Evolutionary conservation across 1,284 basidiomycete species (phyloP).

Genomic region (Afroboletus lepidellus): DNA sequence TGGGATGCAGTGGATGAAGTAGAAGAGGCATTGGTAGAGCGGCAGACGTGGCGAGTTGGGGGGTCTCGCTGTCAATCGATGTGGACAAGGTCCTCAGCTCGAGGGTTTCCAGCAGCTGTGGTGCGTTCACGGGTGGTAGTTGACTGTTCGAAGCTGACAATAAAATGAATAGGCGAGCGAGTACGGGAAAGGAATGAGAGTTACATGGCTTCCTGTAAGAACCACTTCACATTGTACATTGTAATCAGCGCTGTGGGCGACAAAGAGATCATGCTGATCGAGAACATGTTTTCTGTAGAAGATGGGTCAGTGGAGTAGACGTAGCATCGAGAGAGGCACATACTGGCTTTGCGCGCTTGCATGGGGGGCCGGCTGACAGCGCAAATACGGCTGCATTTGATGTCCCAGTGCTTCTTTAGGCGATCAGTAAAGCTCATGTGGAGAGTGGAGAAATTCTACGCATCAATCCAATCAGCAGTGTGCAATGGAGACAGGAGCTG

Average conservation of each 20-base stretch:
- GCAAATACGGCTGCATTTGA: conserved; percentile 47
- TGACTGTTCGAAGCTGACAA: conserved; percentile 72
- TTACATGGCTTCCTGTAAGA: conserved; percentile 86
- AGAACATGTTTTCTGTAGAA: conserved; percentile 62
- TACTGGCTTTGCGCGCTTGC: conserved; percentile 61
- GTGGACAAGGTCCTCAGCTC: conserved; percentile 81
- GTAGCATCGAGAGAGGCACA: conserved; percentile 22
- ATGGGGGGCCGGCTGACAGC: conserved; percentile 48
- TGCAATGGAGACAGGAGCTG: neutral
- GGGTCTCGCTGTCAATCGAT: conserved; percentile 76
- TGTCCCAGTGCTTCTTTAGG: conserved; percentile 71
- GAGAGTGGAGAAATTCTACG: conserved; percentile 74
- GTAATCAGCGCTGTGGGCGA: conserved; percentile 94
- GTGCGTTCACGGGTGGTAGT: conserved; percentile 70
- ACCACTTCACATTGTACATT: conserved; percentile 96
- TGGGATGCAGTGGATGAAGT: conserved; percentile 4
- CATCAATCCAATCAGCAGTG: neutral
- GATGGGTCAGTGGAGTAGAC: no score
- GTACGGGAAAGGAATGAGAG: conserved; percentile 23
- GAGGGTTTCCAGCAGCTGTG: conserved; percentile 67
- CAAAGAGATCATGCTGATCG: conserved; percentile 90
- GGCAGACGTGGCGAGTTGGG: conserved; percentile 44
- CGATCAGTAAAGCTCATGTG: conserved; percentile 63
- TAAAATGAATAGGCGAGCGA: no score
- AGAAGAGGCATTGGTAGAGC: conserved; percentile 4